Evolutionary conservation across 2,329 filamentous ascomycete species (phyloP).

Genomic region (Colletotrichum simmondsii): DNA sequence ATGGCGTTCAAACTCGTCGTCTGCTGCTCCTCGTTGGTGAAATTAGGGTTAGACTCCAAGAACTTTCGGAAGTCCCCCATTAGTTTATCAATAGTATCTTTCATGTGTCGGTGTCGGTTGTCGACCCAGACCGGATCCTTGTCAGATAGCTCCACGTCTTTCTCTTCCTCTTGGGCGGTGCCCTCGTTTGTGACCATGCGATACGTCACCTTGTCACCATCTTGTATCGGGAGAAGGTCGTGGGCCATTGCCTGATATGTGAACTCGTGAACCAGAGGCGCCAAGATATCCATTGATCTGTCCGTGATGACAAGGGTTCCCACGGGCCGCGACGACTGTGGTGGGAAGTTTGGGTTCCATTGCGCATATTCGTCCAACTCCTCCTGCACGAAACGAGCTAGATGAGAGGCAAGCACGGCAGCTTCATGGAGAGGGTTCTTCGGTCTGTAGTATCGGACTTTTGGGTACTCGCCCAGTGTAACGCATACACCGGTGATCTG

Average conservation of each 20-base stretch:
- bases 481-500: slow-evolving; percentile 90
- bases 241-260: slow-evolving; percentile 99
- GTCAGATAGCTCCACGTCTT: slow-evolving; percentile 91
- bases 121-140: slow-evolving; percentile 96
- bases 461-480: slow-evolving; percentile 91
- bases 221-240: slow-evolving; percentile 88
- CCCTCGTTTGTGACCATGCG: slow-evolving; percentile 83
- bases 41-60: slow-evolving; percentile 90
- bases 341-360: slow-evolving; percentile 86
- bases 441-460: slow-evolving; percentile 90
- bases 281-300: slow-evolving; percentile 89
- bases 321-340: slow-evolving; percentile 79
- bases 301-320: slow-evolving; percentile 89
- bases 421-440: slow-evolving; percentile 83
- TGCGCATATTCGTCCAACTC: slow-evolving; percentile 91
- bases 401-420: slow-evolving; percentile 84
- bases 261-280: slow-evolving; percentile 93
- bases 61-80: slow-evolving; percentile 95
- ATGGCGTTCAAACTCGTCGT: slow-evolving; percentile 88
- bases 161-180: slow-evolving; percentile 75
- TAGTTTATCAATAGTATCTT: slow-evolving; percentile 93
- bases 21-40: slow-evolving; percentile 78
- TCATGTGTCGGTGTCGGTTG: slow-evolving; percentile 96
- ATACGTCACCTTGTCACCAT: slow-evolving; percentile 89
- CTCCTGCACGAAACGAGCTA: slow-evolving; percentile 91